Base-by-base conservation (phyloP, 148 eudicot species). In the Vaccinium vitisidaea region DNA sequence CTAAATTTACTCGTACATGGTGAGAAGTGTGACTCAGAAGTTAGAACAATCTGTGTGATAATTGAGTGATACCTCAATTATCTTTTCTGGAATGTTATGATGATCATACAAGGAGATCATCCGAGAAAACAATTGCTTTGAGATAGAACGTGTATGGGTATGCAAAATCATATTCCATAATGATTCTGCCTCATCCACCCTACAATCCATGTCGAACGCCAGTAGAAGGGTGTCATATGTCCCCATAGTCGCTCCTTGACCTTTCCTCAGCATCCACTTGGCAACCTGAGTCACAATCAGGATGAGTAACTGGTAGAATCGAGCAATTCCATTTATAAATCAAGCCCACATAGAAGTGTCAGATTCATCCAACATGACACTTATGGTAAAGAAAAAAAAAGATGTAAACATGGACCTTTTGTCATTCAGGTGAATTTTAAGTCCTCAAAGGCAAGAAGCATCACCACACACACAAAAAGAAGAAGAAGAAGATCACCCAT, bases 181-280 rank as follows among this genome's bases (percentile, higher is more conserved):
- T 25, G 92, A 92, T 83, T 90, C 95, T 80, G 99, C 99, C 88
- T 96, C 99, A 75, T 94, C 95, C 49, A 91, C 83, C 87, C 99
- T 92, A 23, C 67, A 61, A 83, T 90, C 93, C 90, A 89, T 90
- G 84, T 94, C 99, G 86, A 90, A 94, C 25, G 99, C 98, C 71
- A 94, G 88, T 13, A 94, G 86, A 73, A 94, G 89, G 59, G 90
- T 81, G 86, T 96, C 97, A 81, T 95, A 94, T 58, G 99, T 93
- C 67, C 90, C 90, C 99, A 96, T 94, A 80, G 99, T 96, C 81
- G 95, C 93, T 84, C 98, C 97, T 93, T 96, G 98, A 81, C 98
- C 99, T 92, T 94, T 96, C 88, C 99, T 89, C 84, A 96, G 82
- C 99, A 96, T 96, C 99, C 99, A 96, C 89, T 96, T 96, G 48